Conservation (phyloP, 768 basidiomycete genomes). For the Mycena rebaudengoi region DNA sequence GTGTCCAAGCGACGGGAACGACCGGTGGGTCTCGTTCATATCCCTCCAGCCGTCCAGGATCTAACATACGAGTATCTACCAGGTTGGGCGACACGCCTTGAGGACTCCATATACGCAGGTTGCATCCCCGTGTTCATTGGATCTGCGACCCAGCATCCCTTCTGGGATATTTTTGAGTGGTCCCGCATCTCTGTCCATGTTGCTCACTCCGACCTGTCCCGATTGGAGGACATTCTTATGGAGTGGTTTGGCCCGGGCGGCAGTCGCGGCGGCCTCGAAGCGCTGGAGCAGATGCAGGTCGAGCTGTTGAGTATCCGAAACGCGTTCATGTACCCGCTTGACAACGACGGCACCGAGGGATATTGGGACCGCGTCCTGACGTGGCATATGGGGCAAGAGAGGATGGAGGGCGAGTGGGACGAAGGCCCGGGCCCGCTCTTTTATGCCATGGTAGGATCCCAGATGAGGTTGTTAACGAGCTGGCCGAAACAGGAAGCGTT, state of each 20-base stretch:
- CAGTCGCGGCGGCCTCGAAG: not conserved
- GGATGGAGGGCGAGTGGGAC: too few relatives aligned
- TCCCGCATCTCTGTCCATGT: not conserved
- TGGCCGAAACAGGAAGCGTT: too few relatives aligned
- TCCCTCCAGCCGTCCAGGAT: not conserved
- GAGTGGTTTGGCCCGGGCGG: not conserved
- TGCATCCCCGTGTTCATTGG: constrained; percentile 4
- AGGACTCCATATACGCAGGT: constrained; percentile 4
- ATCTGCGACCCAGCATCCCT: not conserved
- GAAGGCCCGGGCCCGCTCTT: too few relatives aligned
- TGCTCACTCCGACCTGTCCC: not conserved
- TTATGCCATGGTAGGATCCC: too few relatives aligned
- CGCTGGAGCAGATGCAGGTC: constrained; percentile 6
- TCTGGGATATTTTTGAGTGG: constrained; percentile 8
- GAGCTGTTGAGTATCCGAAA: not conserved
- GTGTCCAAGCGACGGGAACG: not conserved
- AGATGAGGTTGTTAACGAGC: too few relatives aligned
- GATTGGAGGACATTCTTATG: not conserved
- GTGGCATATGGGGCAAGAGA: too few relatives aligned
- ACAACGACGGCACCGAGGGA: too few relatives aligned
- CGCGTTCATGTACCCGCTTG: constrained; percentile 1
- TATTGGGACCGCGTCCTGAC: too few relatives aligned
- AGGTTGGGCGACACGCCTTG: constrained; percentile 8
- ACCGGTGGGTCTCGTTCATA: not conserved
- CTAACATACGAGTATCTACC: not conserved